Conservation (phyloP, 495 filamentous ascomycete species). For the Penicillium turbatum region DNA sequence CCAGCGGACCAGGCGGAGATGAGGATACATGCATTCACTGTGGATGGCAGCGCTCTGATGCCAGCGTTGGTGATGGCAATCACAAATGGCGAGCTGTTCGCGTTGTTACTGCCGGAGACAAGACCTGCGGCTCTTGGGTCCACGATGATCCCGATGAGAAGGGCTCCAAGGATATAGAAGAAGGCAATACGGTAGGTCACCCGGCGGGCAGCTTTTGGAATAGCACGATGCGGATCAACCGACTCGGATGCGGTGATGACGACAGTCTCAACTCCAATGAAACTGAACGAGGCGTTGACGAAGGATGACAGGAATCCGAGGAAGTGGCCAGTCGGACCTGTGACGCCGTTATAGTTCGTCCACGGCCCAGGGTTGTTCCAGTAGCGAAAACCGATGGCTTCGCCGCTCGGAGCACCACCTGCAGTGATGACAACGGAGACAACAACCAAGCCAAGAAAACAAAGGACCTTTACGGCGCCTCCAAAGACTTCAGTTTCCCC, state of each 20-base stretch:
- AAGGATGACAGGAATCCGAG: constrained; percentile 44
- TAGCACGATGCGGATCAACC: constrained; percentile 68
- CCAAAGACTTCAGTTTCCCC: constrained; percentile 73
- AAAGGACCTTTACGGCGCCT: constrained; percentile 70
- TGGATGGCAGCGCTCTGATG: constrained; percentile 63
- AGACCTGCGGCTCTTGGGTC: constrained; percentile 46
- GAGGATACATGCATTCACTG: constrained; percentile 74
- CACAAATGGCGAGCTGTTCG: constrained; percentile 52
- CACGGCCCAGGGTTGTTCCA: constrained; percentile 53
- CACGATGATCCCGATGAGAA: constrained; percentile 53
- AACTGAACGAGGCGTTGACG: constrained; percentile 48
- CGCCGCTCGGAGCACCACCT: constrained; percentile 58
- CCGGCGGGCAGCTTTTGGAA: constrained; percentile 75
- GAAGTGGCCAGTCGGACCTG: constrained; percentile 37
- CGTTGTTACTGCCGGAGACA: constrained; percentile 45
- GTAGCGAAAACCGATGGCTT: constrained; percentile 65
- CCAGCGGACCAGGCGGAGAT: constrained; percentile 64
- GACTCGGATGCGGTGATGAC: constrained; percentile 81
- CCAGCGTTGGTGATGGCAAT: constrained; percentile 56
- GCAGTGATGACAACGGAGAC: constrained; percentile 65
- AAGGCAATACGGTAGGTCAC: constrained; percentile 82
- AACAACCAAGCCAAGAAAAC: constrained; percentile 64
- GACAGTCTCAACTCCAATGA: constrained; percentile 63
- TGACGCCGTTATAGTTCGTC: constrained; percentile 32
- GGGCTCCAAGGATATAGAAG: constrained; percentile 64